Percentiles rank a stretch among this genome's conserved stretches.
Evolutionary conservation across 2,329 filamentous ascomycete genomes (phyloP).

Genomic region (Talaromyces sp.): DNA sequence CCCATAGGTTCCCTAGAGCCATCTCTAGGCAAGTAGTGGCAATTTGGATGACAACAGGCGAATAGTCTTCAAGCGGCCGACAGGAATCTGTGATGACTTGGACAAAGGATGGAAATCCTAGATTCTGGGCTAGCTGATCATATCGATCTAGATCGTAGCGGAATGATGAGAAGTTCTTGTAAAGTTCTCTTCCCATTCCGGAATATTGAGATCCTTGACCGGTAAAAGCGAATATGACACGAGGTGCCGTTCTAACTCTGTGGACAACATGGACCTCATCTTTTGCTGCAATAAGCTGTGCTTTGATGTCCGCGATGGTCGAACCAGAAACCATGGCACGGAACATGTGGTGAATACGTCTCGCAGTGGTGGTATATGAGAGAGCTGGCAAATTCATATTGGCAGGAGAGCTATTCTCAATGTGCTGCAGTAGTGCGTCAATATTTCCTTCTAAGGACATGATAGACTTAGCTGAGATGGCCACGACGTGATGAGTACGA

Average conservation of each 20-base stretch:
- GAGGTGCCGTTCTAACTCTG: constrained; percentile 9
- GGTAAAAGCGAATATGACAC: constrained; percentile 29
- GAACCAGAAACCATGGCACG: constrained; percentile 25
- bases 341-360: constrained; percentile 38
- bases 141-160: constrained; percentile 18
- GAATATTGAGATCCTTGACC: constrained; percentile 34
- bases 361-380: constrained; percentile 63
- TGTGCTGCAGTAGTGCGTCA: constrained; percentile 25
- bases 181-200: constrained; percentile 26
- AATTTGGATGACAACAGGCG: constrained; percentile 28
- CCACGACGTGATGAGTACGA: constrained; percentile 48
- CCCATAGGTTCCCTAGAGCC: constrained; percentile 31
- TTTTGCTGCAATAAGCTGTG: constrained; percentile 14
- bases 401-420: not conserved
- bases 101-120: constrained; percentile 26
- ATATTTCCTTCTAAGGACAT: constrained; percentile 46
- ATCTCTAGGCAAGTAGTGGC: constrained; percentile 33
- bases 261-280: not conserved
- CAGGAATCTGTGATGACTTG: not conserved
- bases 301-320: constrained; percentile 21
- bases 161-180: constrained; percentile 21
- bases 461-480: constrained; percentile 50
- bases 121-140: constrained; percentile 20
- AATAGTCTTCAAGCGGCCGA: constrained; percentile 21
- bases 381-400: constrained; percentile 49